These are phyloP conservation scores for Moniliella sp. DNA, from an alignment of 1,284 basidiomycete genomes.

Conservation along the genomic window DNA sequence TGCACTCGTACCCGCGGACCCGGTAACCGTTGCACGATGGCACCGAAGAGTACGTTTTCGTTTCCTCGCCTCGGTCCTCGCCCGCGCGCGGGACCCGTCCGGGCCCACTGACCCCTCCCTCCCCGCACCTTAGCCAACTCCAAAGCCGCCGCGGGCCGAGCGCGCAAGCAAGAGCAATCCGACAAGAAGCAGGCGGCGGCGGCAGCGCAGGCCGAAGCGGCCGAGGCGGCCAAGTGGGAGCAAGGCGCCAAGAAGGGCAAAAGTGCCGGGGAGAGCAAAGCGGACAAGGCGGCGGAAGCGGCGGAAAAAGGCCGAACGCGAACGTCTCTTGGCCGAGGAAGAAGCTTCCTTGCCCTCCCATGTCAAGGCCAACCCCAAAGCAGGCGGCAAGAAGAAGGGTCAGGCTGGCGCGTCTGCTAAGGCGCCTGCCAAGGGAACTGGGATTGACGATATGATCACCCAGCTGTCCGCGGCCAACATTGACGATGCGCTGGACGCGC, in stretches of 20 bases:
- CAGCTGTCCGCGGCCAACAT: slow-evolving; percentile 61
- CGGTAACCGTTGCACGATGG: too few species aligned
- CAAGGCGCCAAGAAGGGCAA: slow-evolving; percentile 46
- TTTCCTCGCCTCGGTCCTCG: too few species aligned
- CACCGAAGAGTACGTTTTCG: too few species aligned
- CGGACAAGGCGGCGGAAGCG: slow-evolving; percentile 38
- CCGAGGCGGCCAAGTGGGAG: slow-evolving; percentile 59
- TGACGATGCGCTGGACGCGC: slow-evolving; percentile 71
- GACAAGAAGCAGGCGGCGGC: slow-evolving; percentile 47
- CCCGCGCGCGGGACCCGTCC: too few species aligned
- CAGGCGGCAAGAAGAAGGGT: slow-evolving; percentile 30
- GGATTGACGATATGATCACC: slow-evolving; percentile 14
- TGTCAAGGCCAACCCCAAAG: slow-evolving; percentile 46
- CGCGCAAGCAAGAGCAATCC: slow-evolving; percentile 83
- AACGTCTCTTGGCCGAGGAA: slow-evolving; percentile 50
- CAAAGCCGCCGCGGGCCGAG: slow-evolving; percentile 32
- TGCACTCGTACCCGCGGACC: too few species aligned
- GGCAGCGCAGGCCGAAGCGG: slow-evolving; percentile 43
- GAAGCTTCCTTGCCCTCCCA: slow-evolving; percentile 50
- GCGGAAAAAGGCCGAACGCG: slow-evolving; percentile 39
- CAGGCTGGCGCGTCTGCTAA: slow-evolving; percentile 33
- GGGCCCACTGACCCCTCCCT: background rate
- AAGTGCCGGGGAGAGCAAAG: slow-evolving; percentile 53
- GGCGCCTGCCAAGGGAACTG: slow-evolving; percentile 2
- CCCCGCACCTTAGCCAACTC: slow-evolving; percentile 4